Conservation (phyloP, 176 grass and related monocot species). For the Triticum timopheevii region DNA sequence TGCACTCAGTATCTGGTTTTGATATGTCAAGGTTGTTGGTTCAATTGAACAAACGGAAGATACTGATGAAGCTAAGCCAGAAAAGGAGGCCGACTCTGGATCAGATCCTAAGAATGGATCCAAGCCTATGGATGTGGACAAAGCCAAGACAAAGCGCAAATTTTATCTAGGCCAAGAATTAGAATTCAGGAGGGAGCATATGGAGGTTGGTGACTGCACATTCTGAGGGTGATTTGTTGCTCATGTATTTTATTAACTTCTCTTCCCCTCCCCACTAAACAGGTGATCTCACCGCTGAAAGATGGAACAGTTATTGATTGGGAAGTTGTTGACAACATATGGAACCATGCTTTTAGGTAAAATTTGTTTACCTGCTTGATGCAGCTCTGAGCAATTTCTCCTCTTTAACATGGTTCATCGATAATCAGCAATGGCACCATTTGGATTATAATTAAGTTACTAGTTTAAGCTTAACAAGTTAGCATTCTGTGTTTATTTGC, state of each 20-base stretch:
- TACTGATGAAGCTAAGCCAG: conserved; percentile 58
- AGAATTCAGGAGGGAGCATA: conserved; percentile 89
- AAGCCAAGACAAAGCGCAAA: conserved; percentile 74
- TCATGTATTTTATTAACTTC: conserved; percentile 27
- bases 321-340: conserved; percentile 97
- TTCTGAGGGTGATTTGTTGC: background rate
- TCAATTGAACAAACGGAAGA: conserved; percentile 72
- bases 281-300: conserved; percentile 96
- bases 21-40: conserved; percentile 74
- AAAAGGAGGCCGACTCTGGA: conserved; percentile 70
- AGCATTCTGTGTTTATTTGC: conserved; percentile 9
- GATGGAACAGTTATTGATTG: conserved; percentile 90
- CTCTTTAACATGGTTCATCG: background rate
- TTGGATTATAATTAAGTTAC: conserved; percentile 14
- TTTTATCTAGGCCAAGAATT: conserved; percentile 91
- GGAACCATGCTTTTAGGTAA: conserved; percentile 97
- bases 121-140: conserved; percentile 75
- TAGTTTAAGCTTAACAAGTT: conserved; percentile 10
- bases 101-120: conserved; percentile 75
- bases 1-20: conserved; percentile 4
- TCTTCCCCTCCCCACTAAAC: conserved; percentile 14
- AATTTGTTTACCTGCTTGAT: conserved; percentile 14
- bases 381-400: background rate
- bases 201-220: conserved; percentile 68
- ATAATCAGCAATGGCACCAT: conserved; percentile 15